Evolutionary conservation across 176 grass and related monocot species (phyloP), one percentile per base, ranked within the genome.

Genomic region (Oryza meridionalis): DNA sequence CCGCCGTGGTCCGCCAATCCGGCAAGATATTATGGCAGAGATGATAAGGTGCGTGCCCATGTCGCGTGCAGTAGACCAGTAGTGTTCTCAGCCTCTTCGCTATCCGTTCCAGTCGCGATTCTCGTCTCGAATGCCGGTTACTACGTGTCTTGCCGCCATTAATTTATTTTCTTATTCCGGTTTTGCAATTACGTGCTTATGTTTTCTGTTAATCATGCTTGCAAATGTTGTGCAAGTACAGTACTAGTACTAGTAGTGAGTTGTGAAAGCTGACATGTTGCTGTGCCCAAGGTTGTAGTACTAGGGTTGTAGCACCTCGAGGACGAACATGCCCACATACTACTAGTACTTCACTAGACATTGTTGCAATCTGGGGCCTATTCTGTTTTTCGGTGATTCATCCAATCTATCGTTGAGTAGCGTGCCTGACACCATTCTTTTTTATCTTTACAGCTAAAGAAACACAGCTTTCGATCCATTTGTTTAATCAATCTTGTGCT

Each of bases 241-340:
- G 33, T 35, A 5, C 14, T 3, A 55, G 38, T 24, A 67, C 47
- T 35, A 35, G 33, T 50, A 14, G 3, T 50, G 47, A 50, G 0
- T 15, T 63, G 73, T 51, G 71, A 78, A 6, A 66, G 22, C 45
- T 37, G 75, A 3, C 27, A 33, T 8, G 26, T 69, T 24, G 59
- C 38, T 66, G 76, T 13, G 40, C 14, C n/a, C 13, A 22, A 2
- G 9, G 4, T 33, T 80, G 81, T 11, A 27, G 26, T 27, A 31
- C 29, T 31, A 51, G 49, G 12, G 9, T 47, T 47, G 45, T 16
- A 38, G 81, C 69, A 31, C n/a, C 87, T 84, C 77, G 70, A 80
- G 81, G 50, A 84, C 29, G 76, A 84, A 88, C 87, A 88, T 88
- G 63, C 70, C 69, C 26, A 21, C 69, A 7, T 69, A n/a, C n/a